Base-by-base conservation (phyloP, 202 grass and related monocot species). In the Panicum virgatum region DNA sequence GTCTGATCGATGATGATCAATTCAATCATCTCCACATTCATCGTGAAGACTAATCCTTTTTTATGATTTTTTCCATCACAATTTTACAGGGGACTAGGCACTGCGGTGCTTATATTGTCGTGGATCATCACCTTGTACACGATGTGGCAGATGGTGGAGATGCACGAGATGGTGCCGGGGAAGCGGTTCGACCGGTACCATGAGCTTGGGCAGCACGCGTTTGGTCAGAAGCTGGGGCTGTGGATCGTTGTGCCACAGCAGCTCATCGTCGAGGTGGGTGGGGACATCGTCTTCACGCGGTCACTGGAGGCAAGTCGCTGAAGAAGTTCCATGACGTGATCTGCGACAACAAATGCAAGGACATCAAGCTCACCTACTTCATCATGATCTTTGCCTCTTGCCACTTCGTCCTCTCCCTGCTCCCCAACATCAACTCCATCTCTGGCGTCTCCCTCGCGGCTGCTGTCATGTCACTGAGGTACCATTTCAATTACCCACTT, bases 171-270 rank as follows among this genome's bases (percentile, higher is more conserved):
- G 85, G 91, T 97, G 5, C 94, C 94, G 0, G 94, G 91, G 9
- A 90, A 85, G 77, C 85, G 94, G 22, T 90, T 97, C 72, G 91
- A 97, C 36, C 52, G 94, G 40, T 97, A 97, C 81, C 94, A 94
- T 12, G 94, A 97, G 80, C 91, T 97, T 0, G 94, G 94, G 27
- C 95, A 94, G 84, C 90, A 94, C 63, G 92, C 92, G 5, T 94
- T 97, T 12, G 95, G 95, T 1, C 68, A 91, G 25, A 86, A 73
- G 75, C 92, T 97, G 1, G 94, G 94, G 2, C 88, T 97, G 0
- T 97, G 94, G 94, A 92, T 97, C 34, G 90, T 97, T 3, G 84
- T 97, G 36, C 94, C 94, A 3, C 94, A 94, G 73, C 94, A 97
- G 84, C 92, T 97, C 4, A 0, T 89, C 9, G 94, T 97, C 6